Base-by-base conservation (phyloP, 257 asterid species). In the Salvia rosmarinus region DNA sequence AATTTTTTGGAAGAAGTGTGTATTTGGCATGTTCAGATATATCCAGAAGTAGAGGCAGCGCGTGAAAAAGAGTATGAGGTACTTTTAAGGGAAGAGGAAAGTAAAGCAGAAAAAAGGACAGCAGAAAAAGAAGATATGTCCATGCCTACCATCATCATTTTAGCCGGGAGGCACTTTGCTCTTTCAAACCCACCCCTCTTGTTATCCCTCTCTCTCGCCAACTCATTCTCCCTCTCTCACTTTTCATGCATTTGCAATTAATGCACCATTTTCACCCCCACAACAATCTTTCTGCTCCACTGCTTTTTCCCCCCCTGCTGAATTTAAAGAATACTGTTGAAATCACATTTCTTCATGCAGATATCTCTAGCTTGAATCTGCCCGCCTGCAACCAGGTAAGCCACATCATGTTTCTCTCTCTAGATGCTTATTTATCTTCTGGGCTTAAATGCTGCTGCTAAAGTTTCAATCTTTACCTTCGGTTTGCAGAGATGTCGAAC, bases 221-320 rank as follows among this genome's bases (percentile, higher is more conserved):
- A 64, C 77, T 69, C 80, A 58, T 64, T 43, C 55, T 28, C 70
- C 20, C 73, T 35, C 77, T 47, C 88, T 73, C 80, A 35, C 80
- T 72, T 83, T 84, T 78, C 95, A 80, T 85, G 95, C 89, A 83
- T 80, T 77, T 67, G 79, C 87, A 80, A 80, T 89, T 71, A 91
- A 83, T 87, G 84, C 86, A 81, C 83, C 71, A 43, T 80, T 81
- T 50, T 78, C 82, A 25, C 42, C 21, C 49, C 74, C 62, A 59
- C 85, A 56, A 39, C 83, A 65, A 66, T 70, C 79, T 64, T 66
- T 79, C 77, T 78, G 75, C 82, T 76, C 78, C 82, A 64, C 71
- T 61, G 73, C 79, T 69, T 57, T 75, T 63, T 67, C 67, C 66
- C 74, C 47, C 67, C 65, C 60, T 75, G 39, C 21, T 17, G 44